phyloP scores from a whole-genome alignment of 768 basidiomycete genomes.

The Cystofilobasidium capitatum region DNA sequence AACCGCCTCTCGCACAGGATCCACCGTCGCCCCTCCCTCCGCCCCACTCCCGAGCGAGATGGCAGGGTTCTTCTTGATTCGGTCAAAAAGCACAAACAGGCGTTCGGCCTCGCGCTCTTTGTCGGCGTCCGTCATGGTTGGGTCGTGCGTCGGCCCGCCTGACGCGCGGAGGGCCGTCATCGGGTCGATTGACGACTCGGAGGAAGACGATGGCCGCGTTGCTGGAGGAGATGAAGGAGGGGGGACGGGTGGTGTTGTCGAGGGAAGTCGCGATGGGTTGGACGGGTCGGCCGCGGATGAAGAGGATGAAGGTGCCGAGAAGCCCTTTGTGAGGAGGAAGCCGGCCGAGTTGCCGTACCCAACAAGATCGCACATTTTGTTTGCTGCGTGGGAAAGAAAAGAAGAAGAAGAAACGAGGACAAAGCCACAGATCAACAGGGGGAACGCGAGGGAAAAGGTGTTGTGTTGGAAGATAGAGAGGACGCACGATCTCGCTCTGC shows the following conservation, averaged over 20 bases:
- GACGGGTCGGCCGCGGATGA: not conserved
- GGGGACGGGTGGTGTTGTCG: slow-evolving; percentile 4
- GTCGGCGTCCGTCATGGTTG: slow-evolving; percentile 81
- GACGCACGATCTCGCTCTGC: slow-evolving; percentile 63
- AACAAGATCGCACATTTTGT: slow-evolving; percentile 60
- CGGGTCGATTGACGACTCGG: slow-evolving; percentile 53
- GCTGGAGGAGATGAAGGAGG: slow-evolving; percentile 39
- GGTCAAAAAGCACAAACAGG: slow-evolving; percentile 80
- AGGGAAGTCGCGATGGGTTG: not conserved
- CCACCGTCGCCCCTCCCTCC: slow-evolving; percentile 43
- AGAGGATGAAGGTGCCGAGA: slow-evolving; percentile 38
- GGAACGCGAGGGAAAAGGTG: not conserved
- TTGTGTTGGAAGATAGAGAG: not conserved
- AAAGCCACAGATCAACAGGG: not conserved
- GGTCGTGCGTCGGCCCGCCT: slow-evolving; percentile 35
- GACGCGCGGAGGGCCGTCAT: slow-evolving; percentile 60
- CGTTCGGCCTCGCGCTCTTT: slow-evolving; percentile 88
- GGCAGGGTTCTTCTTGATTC: slow-evolving; percentile 57
- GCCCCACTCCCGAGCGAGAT: slow-evolving; percentile 26
- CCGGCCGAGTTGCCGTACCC: slow-evolving; percentile 96
- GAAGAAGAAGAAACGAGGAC: not conserved
- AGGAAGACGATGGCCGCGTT: slow-evolving; percentile 36
- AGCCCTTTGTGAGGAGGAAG: slow-evolving; percentile 82
- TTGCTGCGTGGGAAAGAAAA: slow-evolving; percentile 44
- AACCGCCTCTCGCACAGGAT: slow-evolving; percentile 38